Conservation (phyloP, 192 early-diverging fungal species). For the Dissophora ornata region DNA sequence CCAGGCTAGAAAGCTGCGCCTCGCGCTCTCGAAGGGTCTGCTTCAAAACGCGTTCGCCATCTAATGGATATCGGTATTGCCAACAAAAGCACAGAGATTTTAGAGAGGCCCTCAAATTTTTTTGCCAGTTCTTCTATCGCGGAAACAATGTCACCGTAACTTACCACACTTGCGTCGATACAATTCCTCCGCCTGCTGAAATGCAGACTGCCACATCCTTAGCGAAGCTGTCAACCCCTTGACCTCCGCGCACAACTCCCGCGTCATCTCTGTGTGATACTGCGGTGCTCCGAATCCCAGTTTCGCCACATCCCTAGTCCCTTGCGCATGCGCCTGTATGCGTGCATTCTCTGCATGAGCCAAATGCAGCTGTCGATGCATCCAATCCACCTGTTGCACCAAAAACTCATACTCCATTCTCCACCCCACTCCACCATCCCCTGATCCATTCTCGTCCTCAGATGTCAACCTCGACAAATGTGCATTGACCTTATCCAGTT, state of each 20-base stretch:
- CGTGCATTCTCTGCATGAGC: constrained; percentile 22
- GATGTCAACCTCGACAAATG: constrained; percentile 13
- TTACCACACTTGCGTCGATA: constrained; percentile 50
- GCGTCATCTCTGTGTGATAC: constrained; percentile 29
- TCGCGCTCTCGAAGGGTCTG: constrained; percentile 42
- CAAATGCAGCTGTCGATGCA: constrained; percentile 42
- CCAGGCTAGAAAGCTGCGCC: constrained; percentile 31
- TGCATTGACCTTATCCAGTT: constrained; percentile 27
- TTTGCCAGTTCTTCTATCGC: too few species aligned
- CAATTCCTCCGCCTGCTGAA: constrained; percentile 31
- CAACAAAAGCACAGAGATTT: too few species aligned
- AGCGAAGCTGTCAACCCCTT: constrained; percentile 31
- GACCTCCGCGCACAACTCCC: constrained; percentile 31
- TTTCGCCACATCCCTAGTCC: neutral
- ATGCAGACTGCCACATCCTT: constrained; percentile 36
- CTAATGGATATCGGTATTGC: constrained; percentile 3
- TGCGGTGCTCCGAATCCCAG: neutral
- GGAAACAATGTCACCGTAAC: too few species aligned
- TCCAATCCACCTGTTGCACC: constrained; percentile 43
- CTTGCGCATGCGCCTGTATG: neutral
- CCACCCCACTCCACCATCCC: constrained; percentile 18
- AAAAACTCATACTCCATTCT: constrained; percentile 44
- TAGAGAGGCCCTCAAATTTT: too few species aligned
- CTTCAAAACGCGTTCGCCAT: constrained; percentile 39
- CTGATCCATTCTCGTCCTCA: neutral